Conservation (phyloP, 768 basidiomycete genomes). For the Hericium rajendrae region DNA sequence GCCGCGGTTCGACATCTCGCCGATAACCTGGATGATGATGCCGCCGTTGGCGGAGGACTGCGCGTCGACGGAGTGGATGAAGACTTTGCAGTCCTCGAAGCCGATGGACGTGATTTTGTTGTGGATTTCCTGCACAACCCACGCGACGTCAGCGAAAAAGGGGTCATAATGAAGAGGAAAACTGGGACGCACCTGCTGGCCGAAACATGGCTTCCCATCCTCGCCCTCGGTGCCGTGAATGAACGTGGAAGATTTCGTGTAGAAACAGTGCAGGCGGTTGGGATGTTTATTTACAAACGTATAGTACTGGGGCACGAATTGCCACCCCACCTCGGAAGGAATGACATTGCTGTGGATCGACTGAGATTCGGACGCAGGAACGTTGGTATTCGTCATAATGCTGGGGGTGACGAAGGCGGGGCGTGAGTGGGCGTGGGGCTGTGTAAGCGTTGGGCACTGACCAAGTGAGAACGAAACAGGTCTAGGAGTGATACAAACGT, state of each 20-base stretch:
- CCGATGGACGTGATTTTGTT: constrained; percentile 90
- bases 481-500: constrained; percentile 9
- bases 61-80: constrained; percentile 96
- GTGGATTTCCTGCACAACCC: constrained; percentile 90
- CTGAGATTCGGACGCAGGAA: constrained; percentile 24
- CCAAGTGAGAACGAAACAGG: constrained; percentile 3
- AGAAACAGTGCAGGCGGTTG: constrained; percentile 95
- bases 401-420: constrained; percentile 5
- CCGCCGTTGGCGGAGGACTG: constrained; percentile 92
- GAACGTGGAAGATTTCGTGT: constrained; percentile 96
- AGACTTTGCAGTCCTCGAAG: constrained; percentile 96
- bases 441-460: neutral
- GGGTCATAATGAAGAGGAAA: constrained; percentile 3
- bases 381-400: constrained; percentile 29
- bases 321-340: constrained; percentile 97
- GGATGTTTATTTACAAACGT: constrained; percentile 98
- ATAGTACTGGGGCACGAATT: constrained; percentile 99
- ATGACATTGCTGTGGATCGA: constrained; percentile 53
- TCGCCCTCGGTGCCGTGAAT: constrained; percentile 97
- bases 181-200: constrained; percentile 68
- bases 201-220: constrained; percentile 79
- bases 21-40: constrained; percentile 98
- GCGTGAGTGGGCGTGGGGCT: neutral
- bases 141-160: neutral
- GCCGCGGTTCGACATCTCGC: constrained; percentile 92